Base-by-base conservation (phyloP, 1,139 yeast species). In the Yamadazyma atmosphaerica region DNA sequence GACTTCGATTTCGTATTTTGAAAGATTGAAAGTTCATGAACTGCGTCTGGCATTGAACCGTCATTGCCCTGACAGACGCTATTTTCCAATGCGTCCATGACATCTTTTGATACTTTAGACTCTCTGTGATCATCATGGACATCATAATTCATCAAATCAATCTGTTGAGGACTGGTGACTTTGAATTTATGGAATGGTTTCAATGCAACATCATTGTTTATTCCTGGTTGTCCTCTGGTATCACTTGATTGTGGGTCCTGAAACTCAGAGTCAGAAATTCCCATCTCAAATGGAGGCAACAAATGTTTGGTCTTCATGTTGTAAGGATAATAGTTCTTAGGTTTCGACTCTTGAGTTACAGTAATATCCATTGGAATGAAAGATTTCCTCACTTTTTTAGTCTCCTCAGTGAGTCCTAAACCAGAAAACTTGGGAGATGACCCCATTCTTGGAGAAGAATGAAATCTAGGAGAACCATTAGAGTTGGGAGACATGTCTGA, bases 281-380 rank as follows among this genome's bases (percentile, higher is more conserved):
- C 14, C 14, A 43, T 35, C 24, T 42, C 42, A 36, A 54, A 53
- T 5, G 59, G 56, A 11, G 58, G 56, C 11, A 52, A 38, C 16
- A 53, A 37, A 9, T 31, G 34, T 23, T 16, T 23, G 7, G 36
- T 23, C 1, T 39, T 14, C 10, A 33, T 33, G 25, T 33, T 33
- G 35, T 30, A 41, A 7, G 50, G 45, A 2, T 39, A 26, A 32
- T 44, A 44, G 34, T 48, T 48, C 8, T 21, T n/a, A n/a, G 50
- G 52, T 32, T 45, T 46, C 4, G 51, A 30, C 14, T 48, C 51
- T 23, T 42, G 34, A 4, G 53, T 49, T 4, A 49, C 33, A n/a
- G 47, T 44, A 14, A 57, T 56, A 30, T 45, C 43, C 32, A 56
- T 48, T 4, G 62, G 62, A 6, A 58, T 42, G 32, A 57, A 56